These are phyloP conservation scores for Xylogone sp. DNA, from an alignment of 2,329 filamentous ascomycete species.

Conservation along the genomic window DNA sequence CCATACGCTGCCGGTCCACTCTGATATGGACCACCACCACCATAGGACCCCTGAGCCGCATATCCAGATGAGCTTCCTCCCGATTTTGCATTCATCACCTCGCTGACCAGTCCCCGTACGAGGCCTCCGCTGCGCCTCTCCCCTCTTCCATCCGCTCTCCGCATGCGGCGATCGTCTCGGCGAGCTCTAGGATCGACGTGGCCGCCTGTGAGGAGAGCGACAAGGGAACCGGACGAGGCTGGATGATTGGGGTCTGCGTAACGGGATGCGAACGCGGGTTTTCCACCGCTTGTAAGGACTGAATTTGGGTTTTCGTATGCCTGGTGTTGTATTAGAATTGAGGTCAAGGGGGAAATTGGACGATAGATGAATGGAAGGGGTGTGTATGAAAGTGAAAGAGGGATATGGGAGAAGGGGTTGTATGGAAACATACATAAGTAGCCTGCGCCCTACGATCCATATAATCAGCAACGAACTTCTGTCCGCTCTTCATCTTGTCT, in stretches of 20 bases:
- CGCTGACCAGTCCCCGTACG: slow-evolving; percentile 9
- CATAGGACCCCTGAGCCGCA: too few species aligned
- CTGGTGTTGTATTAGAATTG: slow-evolving; percentile 22
- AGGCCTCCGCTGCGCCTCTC: slow-evolving; percentile 8
- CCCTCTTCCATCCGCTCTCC: slow-evolving; percentile 3
- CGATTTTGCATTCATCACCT: too few species aligned
- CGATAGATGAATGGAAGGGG: too few species aligned
- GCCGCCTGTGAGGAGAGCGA: slow-evolving; percentile 44
- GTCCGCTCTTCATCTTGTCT: slow-evolving; percentile 29
- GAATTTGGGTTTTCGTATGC: slow-evolving; percentile 36
- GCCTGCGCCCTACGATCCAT: slow-evolving; percentile 19
- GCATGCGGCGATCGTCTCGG: neutral
- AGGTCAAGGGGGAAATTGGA: too few species aligned
- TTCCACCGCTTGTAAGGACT: slow-evolving; percentile 28
- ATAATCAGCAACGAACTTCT: slow-evolving; percentile 29
- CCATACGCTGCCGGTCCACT: too few species aligned
- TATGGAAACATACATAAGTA: slow-evolving; percentile 12
- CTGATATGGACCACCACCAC: too few species aligned
- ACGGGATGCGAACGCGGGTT: slow-evolving; percentile 38
- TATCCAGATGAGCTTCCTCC: too few species aligned
- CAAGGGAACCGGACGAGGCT: slow-evolving; percentile 42
- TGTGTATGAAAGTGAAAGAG: neutral
- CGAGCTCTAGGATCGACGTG: slow-evolving; percentile 25
- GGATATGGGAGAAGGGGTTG: neutral
- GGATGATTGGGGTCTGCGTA: slow-evolving; percentile 49